Percentiles rank a stretch among this genome's conserved stretches.
phyloP scores from a whole-genome alignment of 331 rosid genomes.

The Erythrophleum ivorense region DNA sequence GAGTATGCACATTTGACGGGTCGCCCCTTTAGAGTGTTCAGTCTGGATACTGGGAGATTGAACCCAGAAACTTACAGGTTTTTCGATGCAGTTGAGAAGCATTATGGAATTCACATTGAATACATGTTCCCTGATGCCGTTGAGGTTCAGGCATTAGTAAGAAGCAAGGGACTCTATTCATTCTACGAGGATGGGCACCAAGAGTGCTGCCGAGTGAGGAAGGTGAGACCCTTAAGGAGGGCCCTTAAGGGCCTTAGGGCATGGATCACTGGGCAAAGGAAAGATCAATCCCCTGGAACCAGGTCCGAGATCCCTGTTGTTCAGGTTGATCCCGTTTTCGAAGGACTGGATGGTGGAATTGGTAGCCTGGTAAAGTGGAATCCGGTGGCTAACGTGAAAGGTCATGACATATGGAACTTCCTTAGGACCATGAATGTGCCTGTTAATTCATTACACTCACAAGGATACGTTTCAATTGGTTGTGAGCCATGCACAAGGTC shows the following conservation, averaged over 20 bases:
- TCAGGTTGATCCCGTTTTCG: constrained; percentile 94
- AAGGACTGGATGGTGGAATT: constrained; percentile 84
- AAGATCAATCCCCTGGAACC: constrained; percentile 98
- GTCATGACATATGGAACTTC: constrained; percentile 82
- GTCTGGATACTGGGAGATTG: constrained; percentile 93
- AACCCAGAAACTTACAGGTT: constrained; percentile 87
- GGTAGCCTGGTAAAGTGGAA: constrained; percentile 98
- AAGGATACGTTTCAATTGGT: constrained; percentile 93
- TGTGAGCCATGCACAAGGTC: constrained; percentile 99
- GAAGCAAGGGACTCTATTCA: constrained; percentile 89
- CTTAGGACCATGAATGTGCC: constrained; percentile 96
- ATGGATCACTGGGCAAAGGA: constrained; percentile 97
- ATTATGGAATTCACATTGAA: constrained; percentile 82
- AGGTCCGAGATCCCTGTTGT: constrained; percentile 93
- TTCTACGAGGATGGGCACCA: constrained; percentile 99
- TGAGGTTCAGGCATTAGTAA: constrained; percentile 94
- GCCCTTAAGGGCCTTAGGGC: constrained; percentile 91
- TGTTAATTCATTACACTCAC: constrained; percentile 82
- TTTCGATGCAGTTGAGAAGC: constrained; percentile 86
- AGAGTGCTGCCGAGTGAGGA: constrained; percentile 96
- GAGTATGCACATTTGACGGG: constrained; percentile 97
- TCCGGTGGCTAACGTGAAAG: constrained; percentile 85
- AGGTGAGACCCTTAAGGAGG: constrained; percentile 93
- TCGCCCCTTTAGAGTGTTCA: constrained; percentile 89
- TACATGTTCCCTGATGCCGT: constrained; percentile 97